Conservation (phyloP, 2,329 filamentous ascomycete species). For the Aspergillus sp. region DNA sequence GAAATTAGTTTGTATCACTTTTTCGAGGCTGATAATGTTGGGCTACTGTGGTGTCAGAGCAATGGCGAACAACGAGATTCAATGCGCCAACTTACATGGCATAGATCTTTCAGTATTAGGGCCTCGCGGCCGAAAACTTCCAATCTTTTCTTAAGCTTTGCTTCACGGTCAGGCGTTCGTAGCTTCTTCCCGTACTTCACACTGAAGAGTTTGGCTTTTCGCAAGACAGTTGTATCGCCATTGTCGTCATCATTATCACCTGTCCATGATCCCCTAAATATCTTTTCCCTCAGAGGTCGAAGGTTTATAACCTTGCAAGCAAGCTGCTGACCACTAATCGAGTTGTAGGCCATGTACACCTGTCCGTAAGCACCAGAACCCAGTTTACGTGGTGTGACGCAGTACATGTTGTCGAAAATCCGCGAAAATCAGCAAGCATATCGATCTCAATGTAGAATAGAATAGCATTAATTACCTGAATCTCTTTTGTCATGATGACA, state of each 20-base stretch:
- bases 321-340: constrained; percentile 36
- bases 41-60: constrained; percentile 43
- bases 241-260: neutral
- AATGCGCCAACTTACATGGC: constrained; percentile 45
- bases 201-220: neutral
- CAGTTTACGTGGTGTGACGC: constrained; percentile 42
- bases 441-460: too few relatives aligned
- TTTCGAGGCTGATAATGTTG: constrained; percentile 61
- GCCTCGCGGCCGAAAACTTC: constrained; percentile 42
- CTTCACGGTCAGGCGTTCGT: neutral
- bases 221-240: neutral
- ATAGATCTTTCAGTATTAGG: constrained; percentile 53
- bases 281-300: constrained; percentile 23
- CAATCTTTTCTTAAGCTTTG: constrained; percentile 25
- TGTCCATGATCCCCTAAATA: neutral
- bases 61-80: neutral
- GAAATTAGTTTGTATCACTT: constrained; percentile 55
- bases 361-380: constrained; percentile 46
- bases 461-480: constrained; percentile 29
- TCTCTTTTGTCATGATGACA: constrained; percentile 35
- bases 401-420: constrained; percentile 37
- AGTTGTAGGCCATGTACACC: constrained; percentile 47
- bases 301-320: constrained; percentile 51
- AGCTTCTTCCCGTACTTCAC: neutral
- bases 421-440: constrained; percentile 14